Evolutionary conservation across 2,329 filamentous ascomycete species (phyloP), one percentile per base, ranked within the genome.

Genomic region (Pseudocercospora pini-densiflorae): DNA sequence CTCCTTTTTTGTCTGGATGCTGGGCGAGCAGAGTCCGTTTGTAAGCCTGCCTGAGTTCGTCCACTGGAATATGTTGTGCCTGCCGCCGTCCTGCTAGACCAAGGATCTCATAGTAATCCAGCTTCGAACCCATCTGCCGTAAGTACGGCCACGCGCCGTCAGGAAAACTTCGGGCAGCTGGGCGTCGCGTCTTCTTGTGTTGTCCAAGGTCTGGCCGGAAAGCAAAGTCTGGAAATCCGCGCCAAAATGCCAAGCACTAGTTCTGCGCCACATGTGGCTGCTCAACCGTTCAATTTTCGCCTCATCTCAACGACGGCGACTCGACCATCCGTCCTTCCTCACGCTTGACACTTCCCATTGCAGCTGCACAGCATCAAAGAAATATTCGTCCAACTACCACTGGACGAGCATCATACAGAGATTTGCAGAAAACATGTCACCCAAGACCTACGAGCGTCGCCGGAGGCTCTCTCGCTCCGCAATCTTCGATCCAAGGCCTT

Each of bases 1-100:
- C 36, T 33, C 53, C 51, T 33, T 29, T 66, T 74, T 88, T 89
- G 77, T 90, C 87, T 0, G 88, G 88, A 73, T 90, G 88, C 70
- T 88, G 81, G 27, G 77, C 76, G 5, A 89, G 80, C 24, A 90
- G 79, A 6, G 87, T 85, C 57, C 79, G 81, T 65, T 84, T 85
- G 74, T 89, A 89, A 9, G 87, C 87, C 31, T 77, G 67, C 73
- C 85, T 86, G 62, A 87, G 76, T 45, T 83, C 81, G 27, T 73
- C 60, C 2, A 70, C 40, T 14, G 70, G 64, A 27, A 75, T 66
- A 53, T 66, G 64, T 40, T 69, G 61, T 29, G 65, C 74, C 29
- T 70, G 60, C 23, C 66, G 69, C 45, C 66, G 64, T 24, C 31
- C 23, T 19, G 68, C 64, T 24, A 79, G 64, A 36, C 68, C 73